phyloP scores from a whole-genome alignment of 1,284 basidiomycete species.

The Cryptococcus jaspeensis region DNA sequence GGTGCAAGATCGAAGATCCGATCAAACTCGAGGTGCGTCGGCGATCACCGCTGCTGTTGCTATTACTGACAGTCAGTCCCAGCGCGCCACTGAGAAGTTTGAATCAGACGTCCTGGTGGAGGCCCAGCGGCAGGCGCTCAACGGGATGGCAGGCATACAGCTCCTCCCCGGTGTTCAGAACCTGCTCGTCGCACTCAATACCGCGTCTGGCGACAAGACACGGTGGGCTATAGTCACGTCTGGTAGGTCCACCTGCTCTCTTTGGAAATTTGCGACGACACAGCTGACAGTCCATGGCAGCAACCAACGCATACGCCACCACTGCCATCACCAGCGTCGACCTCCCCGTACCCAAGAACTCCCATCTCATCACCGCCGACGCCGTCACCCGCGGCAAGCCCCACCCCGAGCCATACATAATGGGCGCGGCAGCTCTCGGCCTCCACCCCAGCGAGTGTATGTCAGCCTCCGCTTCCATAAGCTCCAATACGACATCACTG shows the following conservation, averaged over 20 bases:
- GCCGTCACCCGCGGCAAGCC: conserved; percentile 76
- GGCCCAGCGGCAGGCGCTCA: conserved; percentile 33
- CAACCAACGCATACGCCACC: conserved; percentile 65
- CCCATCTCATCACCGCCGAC: conserved; percentile 65
- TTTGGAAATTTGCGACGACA: background rate
- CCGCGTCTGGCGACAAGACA: conserved; percentile 47
- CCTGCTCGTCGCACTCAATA: conserved; percentile 22
- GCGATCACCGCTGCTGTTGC: background rate
- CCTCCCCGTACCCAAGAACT: conserved; percentile 60
- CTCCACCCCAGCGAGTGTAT: conserved; percentile 35
- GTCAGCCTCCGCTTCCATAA: conserved; percentile 1
- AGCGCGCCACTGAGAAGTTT: conserved; percentile 38
- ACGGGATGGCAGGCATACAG: conserved; percentile 41
- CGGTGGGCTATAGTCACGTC: conserved; percentile 77
- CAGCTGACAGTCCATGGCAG: too few relatives aligned
- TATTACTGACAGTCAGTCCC: background rate
- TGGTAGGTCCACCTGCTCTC: background rate
- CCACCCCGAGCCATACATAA: conserved; percentile 70
- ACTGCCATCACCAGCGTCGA: conserved; percentile 62
- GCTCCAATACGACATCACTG: too few relatives aligned
- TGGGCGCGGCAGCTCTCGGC: conserved; percentile 42
- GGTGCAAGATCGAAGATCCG: conserved; percentile 63
- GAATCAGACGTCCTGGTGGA: conserved; percentile 45
- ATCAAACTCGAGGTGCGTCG: conserved; percentile 56
- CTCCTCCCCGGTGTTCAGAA: conserved; percentile 44